Conservation (phyloP, 2,329 filamentous ascomycete species). For the Colletotrichum spaethianum region DNA sequence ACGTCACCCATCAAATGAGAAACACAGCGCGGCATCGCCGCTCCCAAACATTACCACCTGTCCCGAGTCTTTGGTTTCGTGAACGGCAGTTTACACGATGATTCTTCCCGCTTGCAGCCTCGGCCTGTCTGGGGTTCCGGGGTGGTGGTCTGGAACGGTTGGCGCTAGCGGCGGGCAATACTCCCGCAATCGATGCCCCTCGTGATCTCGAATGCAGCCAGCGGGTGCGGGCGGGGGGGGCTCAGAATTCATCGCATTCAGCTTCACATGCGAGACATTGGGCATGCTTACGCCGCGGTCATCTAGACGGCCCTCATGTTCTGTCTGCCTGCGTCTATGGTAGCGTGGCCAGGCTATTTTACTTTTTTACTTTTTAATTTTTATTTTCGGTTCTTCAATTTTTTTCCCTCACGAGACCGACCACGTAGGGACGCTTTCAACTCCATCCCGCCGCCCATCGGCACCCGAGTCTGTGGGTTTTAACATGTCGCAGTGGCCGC, state of each 20-base stretch:
- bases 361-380: neutral
- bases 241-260: constrained; percentile 25
- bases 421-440: neutral
- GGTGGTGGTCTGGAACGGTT: constrained; percentile 28
- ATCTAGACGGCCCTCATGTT: neutral
- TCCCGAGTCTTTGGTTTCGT: constrained; percentile 12
- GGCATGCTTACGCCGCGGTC: constrained; percentile 5
- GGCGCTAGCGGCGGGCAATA: constrained; percentile 5
- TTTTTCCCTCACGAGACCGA: neutral
- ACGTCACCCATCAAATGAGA: constrained; percentile 13
- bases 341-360: neutral
- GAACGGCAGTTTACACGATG: neutral
- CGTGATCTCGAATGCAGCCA: constrained; percentile 36
- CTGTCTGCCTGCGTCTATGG: neutral
- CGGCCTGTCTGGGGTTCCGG: neutral
- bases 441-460: neutral
- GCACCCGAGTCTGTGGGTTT: neutral
- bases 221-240: constrained; percentile 15
- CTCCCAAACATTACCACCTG: constrained; percentile 17
- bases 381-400: neutral
- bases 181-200: constrained; percentile 5
- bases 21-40: constrained; percentile 9
- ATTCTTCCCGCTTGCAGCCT: constrained; percentile 22
- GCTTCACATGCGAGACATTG: constrained; percentile 40
- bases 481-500: too few species aligned